Evolutionary conservation across 768 basidiomycete species (phyloP).

Genomic region (Mycena sanguinolenta): DNA sequence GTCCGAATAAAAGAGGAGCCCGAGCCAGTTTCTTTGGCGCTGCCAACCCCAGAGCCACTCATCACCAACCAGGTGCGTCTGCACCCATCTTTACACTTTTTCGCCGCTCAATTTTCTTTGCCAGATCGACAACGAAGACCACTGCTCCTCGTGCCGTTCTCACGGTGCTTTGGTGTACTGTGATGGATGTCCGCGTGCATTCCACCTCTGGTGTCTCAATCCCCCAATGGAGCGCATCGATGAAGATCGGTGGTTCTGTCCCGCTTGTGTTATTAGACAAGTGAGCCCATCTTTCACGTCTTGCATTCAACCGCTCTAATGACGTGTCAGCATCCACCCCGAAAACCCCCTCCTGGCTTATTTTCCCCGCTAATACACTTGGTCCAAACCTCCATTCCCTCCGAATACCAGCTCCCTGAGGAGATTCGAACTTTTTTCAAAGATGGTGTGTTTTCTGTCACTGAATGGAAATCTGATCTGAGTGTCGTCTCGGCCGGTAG

Average conservation of each 20-base stretch:
- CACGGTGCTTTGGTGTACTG: slow-evolving; percentile 93
- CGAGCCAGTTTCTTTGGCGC: slow-evolving; percentile 53
- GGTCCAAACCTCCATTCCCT: slow-evolving; percentile 76
- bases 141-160: slow-evolving; percentile 88
- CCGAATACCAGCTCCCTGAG: slow-evolving; percentile 88
- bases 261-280: slow-evolving; percentile 75
- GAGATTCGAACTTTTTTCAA: slow-evolving; percentile 88
- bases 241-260: slow-evolving; percentile 89
- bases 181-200: slow-evolving; percentile 95
- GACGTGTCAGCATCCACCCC: slow-evolving; percentile 70
- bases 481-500: slow-evolving; percentile 59
- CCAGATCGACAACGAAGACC: slow-evolving; percentile 84
- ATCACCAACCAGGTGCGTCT: slow-evolving; percentile 55
- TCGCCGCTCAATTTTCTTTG: slow-evolving; percentile 24
- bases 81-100: slow-evolving; percentile 21
- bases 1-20: slow-evolving; percentile 69
- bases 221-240: slow-evolving; percentile 93
- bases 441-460: slow-evolving; percentile 71
- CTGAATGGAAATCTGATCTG: slow-evolving; percentile 24
- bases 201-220: slow-evolving; percentile 97
- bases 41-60: slow-evolving; percentile 57
- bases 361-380: slow-evolving; percentile 81
- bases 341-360: slow-evolving; percentile 75
- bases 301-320: slow-evolving; percentile 35
- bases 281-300: slow-evolving; percentile 51